These are phyloP conservation scores for Umbelopsis ramanniana DNA, from an alignment of 192 early-diverging fungal species.

Conservation along the genomic window DNA sequence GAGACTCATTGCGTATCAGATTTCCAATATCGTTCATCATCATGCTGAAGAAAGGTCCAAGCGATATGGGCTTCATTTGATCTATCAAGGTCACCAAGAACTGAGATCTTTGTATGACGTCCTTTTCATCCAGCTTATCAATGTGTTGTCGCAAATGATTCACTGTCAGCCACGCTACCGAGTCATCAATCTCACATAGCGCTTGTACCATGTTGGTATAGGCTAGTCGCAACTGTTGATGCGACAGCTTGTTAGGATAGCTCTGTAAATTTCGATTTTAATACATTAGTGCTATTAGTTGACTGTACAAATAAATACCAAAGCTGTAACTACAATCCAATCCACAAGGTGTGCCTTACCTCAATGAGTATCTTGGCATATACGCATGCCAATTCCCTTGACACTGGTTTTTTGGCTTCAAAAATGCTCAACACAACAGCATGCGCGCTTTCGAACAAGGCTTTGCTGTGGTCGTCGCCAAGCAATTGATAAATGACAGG, in stretches of 20 bases:
- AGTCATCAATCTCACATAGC: slow-evolving; percentile 53
- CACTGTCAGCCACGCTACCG: slow-evolving; percentile 56
- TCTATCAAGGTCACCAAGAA: slow-evolving; percentile 34
- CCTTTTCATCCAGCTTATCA: slow-evolving; percentile 23
- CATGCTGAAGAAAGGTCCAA: slow-evolving; percentile 36
- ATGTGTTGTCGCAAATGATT: slow-evolving; percentile 47
- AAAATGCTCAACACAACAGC: slow-evolving; percentile 52
- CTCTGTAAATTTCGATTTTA: slow-evolving; percentile 25
- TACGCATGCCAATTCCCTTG: slow-evolving; percentile 49
- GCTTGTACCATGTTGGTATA: slow-evolving; percentile 56
- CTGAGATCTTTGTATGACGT: slow-evolving; percentile 24
- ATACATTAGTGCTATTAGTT: background rate
- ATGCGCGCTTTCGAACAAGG: slow-evolving; percentile 58
- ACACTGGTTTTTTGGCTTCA: slow-evolving; percentile 48
- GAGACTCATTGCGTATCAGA: slow-evolving; percentile 25
- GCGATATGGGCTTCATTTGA: slow-evolving; percentile 39
- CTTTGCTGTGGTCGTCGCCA: slow-evolving; percentile 33
- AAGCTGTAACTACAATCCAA: too few relatives aligned
- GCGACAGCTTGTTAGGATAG: slow-evolving; percentile 51
- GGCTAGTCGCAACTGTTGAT: slow-evolving; percentile 51
- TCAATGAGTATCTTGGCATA: slow-evolving; percentile 54
- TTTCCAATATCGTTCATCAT: slow-evolving; percentile 23
- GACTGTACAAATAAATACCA: background rate
- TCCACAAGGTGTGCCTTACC: slow-evolving; percentile 23
- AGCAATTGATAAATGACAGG: slow-evolving; percentile 50